Base-by-base conservation (phyloP, 2,329 filamentous ascomycete genomes). In the Metarhizium sp. region DNA sequence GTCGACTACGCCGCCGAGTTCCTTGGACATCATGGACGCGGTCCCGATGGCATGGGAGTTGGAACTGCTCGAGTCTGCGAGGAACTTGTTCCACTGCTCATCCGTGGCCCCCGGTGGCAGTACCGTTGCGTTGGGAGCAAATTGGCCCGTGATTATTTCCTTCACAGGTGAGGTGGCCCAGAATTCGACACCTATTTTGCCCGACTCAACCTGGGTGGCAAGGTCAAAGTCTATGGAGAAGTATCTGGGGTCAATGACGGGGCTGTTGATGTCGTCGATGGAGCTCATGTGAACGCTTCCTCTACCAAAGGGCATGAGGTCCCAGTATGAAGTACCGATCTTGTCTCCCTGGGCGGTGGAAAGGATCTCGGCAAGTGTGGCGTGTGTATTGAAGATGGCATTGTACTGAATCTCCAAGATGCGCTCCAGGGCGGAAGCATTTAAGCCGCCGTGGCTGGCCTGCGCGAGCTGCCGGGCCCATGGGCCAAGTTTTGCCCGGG, bases 1-100 rank as follows among this genome's bases (percentile, higher is more conserved):
- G 55, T 76, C 72, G 0, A 80, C 77, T 13, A 80, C 78, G 2
- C 77, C 78, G 1, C 77, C 78, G 2, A 75, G 67, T 32, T 74
- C 71, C 13, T 70, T 66, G 2, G 75, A 69, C 69, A 79, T 73
- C 77, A 81, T 81, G 3, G 78, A 70, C 2, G 74, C 70, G 0
- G 77, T 78, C 2, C 76, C 76, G 29, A 73, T 67, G 0, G 74
- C 70, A 60, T 80, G 78, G 48, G 75, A 75, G 25, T 71, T 71
- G 1, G 67, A 59, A 1, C 11, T n/a, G 6, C 56, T 3, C 13
- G 32, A 46, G 2, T 25, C 51, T 0, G 20, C 59, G 2, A 55
- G 50, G n/a, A 65, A 59, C 4, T 18, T 18, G 47, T 55, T 32
- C 60, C 60, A 60, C 55, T 59, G 51, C 32, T 50, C 57, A 6